A percentile compares a stretch with the other conserved stretches of the same genome.
These are phyloP conservation scores for Nakazawaea siamensis DNA, from an alignment of 805 yeast genomes.

Conservation along the genomic window DNA sequence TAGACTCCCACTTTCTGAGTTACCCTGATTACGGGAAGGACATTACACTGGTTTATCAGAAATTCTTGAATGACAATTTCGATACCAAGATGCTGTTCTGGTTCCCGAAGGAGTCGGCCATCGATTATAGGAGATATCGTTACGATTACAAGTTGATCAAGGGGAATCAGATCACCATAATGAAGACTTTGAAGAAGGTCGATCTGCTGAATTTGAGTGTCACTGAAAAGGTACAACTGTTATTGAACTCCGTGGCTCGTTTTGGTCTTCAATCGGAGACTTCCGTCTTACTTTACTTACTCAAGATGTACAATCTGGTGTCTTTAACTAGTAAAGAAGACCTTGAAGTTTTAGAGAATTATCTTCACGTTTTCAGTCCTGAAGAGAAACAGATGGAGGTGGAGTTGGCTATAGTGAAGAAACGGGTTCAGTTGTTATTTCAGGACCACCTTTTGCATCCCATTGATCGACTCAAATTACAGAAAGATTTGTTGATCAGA, in stretches of 20 bases:
- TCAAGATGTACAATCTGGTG: neutral
- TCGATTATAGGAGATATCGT: neutral
- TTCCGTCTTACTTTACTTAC: neutral
- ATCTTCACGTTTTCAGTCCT: neutral
- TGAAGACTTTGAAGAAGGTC: neutral
- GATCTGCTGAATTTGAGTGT: neutral
- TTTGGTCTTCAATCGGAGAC: conserved; percentile 1
- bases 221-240: conserved; percentile 2
- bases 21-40: conserved; percentile 4
- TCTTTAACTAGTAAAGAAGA: neutral
- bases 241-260: conserved; percentile 1
- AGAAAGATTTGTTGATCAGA: neutral
- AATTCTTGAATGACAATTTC: neutral
- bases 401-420: conserved; percentile 4
- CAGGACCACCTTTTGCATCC: neutral
- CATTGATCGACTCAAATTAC: neutral
- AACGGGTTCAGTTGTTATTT: conserved; percentile 1
- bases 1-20: neutral
- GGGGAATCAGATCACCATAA: neutral
- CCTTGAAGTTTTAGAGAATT: neutral
- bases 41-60: neutral
- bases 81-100: conserved; percentile 1
- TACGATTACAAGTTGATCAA: conserved; percentile 3
- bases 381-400: neutral
- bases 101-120: neutral